phyloP scores from a whole-genome alignment of 139 green algal species.

The Eudorina sp. region DNA sequence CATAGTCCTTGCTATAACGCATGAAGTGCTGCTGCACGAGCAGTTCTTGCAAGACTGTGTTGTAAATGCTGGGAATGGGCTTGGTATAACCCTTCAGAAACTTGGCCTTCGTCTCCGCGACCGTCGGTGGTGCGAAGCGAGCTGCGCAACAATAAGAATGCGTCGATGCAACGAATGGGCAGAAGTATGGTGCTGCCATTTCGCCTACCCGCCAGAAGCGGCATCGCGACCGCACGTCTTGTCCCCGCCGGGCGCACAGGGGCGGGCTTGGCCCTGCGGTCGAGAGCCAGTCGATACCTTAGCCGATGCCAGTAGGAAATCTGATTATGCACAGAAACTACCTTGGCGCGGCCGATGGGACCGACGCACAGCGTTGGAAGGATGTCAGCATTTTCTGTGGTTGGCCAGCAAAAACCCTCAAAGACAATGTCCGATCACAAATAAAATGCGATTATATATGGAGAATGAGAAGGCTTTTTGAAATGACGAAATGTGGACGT shows the following conservation, averaged over 20 bases:
- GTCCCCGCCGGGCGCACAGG: background rate
- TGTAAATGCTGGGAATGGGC: slow-evolving; percentile 90
- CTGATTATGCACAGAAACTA: background rate
- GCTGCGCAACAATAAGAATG: background rate
- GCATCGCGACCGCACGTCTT: background rate
- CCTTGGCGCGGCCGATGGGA: background rate
- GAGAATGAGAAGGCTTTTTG: background rate
- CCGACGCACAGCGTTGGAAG: slow-evolving; percentile 8
- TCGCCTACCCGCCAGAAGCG: slow-evolving; percentile 10
- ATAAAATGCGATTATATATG: background rate
- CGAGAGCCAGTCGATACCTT: background rate
- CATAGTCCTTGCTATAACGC: slow-evolving; percentile 89
- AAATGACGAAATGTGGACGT: background rate
- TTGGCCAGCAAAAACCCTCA: background rate
- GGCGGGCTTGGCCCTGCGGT: slow-evolving; percentile 22
- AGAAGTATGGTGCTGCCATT: background rate
- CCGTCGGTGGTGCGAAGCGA: slow-evolving; percentile 63
- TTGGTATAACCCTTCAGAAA: slow-evolving; percentile 75
- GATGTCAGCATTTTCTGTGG: slow-evolving; percentile 18
- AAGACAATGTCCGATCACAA: background rate
- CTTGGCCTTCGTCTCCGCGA: slow-evolving; percentile 77
- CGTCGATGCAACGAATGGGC: background rate
- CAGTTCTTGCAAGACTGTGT: slow-evolving; percentile 90
- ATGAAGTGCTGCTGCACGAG: slow-evolving; percentile 95
- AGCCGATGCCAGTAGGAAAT: background rate